Evolutionary conservation across 116 monocot species (phyloP), one percentile per base, ranked within the genome.

Genomic region (Posidonia oceanica): DNA sequence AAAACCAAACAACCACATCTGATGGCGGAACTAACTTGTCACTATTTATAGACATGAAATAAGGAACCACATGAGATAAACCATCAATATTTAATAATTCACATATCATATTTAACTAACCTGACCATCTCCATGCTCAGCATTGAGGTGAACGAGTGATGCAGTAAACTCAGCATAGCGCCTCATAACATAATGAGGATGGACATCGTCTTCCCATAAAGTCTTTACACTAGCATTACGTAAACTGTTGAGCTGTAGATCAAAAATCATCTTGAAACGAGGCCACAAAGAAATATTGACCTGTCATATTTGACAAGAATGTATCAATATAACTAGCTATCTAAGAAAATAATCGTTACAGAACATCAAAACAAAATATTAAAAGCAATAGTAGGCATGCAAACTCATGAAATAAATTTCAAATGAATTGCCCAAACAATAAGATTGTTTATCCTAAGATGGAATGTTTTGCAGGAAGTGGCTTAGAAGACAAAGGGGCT

Each of bases 161-260:
- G 97, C 93, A 41, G 93, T 98, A 77, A 98, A 97, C 66, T 98
- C 97, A 79, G 97, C 97, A 80, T 87, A 98, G 16, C 92, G 92
- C 64, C 92, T 87, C 80, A 92, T 89, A 14, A 90, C 97, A 78
- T 98, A 98, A 79, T 98, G 97, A 39, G 97, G 97, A 86, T 98
- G 97, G 71, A 98, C 93, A 78, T 98, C 97, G 80, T 92, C 92
- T 85, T 89, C 92, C 97, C 92, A 98, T 55, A 98, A 80, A n/a
- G 83, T 77, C 79, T 67, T 92, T 52, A 89, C 70, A 76, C 87
- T 92, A 18, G 97, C 97, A 80, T 85, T 87, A 7, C 92, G 86
- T 40, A 98, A 58, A 71, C 97, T 98, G 75, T 82, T 87, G 75
- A 98, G 81, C 64, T 98, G 97, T 89, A 98, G 77, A 76, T 92